Base-by-base conservation (phyloP, 1,139 yeast species). In the Wickerhamomyces sp. region DNA sequence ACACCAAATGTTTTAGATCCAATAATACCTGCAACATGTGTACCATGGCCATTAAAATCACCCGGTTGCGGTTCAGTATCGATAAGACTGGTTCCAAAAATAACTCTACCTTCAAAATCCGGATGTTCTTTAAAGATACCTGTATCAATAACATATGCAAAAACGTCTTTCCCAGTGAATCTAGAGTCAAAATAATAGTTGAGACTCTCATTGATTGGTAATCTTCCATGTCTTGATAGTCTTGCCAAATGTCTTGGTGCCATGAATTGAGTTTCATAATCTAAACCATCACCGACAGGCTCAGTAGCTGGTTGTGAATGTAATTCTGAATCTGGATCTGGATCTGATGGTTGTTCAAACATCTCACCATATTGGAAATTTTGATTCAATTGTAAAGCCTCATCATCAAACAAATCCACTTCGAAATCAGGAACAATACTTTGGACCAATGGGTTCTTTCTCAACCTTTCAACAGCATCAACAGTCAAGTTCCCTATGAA, bases 1-100 rank as follows among this genome's bases (percentile, higher is more conserved):
- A 85, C 93, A 0, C 96, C 96, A 61, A 72, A 88, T 0, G 82
- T 77, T 35, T 62, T 65, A 0, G 95, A 85, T 0, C 94, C 96
- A 34, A 88, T 76, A 7, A 88, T 64, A 0, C 96, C 96, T 0
- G 96, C 94, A 1, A 89, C 95, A 64, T 89, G 96, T 0, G 96
- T 87, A 4, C 74, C 80, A 59, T 86, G 94, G 0, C 94, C 93
- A 57, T 81, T 81, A 9, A 58, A 54, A 58, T 84, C 93, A 0
- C 85, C 84, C 0, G 58, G 0, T 82, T 87, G 61, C 79, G 36
- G 8, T n/a, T 39, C 36, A 15, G 43, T 85, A 1, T 68, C 71
- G 0, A 87, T 79, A 48, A 80, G 75, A 57, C 83, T 88, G 18
- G 59, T 67, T 0, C 84, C 86, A 38, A 55, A 51, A 3, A 49